A percentile compares a stretch with the other conserved stretches of the same genome.
These are phyloP conservation scores for Eucalyptus coolabah DNA, from an alignment of 345 rosid species.

Conservation along the genomic window DNA sequence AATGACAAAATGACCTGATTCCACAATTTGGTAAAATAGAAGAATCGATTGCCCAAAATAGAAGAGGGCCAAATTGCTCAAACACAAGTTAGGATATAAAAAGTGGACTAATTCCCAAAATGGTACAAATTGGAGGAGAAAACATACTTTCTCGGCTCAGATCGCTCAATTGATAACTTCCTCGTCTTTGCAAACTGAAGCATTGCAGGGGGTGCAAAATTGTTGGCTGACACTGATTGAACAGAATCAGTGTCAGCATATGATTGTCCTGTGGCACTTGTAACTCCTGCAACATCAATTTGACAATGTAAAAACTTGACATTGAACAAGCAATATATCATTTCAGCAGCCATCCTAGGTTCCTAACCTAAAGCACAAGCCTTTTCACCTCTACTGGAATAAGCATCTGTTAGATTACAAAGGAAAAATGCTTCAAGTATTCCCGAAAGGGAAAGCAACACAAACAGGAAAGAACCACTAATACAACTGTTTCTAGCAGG, in stretches of 20 bases:
- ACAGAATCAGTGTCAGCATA: slow-evolving; percentile 55
- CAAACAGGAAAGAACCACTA: neutral
- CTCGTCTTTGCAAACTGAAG: slow-evolving; percentile 92
- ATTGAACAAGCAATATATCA: neutral
- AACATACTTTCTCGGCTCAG: slow-evolving; percentile 81
- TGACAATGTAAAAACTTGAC: slow-evolving; percentile 10
- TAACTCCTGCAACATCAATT: slow-evolving; percentile 33
- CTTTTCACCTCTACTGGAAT: slow-evolving; percentile 20
- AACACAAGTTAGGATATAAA: neutral
- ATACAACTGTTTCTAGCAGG: neutral
- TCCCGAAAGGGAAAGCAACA: neutral
- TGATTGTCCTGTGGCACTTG: slow-evolving; percentile 35
- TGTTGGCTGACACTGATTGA: slow-evolving; percentile 56
- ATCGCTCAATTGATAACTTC: slow-evolving; percentile 77
- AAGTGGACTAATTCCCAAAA: neutral
- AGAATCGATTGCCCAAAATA: neutral
- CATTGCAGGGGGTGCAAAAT: slow-evolving; percentile 49
- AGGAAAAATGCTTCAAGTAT: neutral
- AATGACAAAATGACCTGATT: neutral
- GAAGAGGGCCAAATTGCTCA: neutral
- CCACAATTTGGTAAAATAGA: neutral
- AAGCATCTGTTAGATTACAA: slow-evolving; percentile 10
- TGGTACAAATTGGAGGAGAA: neutral
- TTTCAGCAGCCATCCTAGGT: neutral
- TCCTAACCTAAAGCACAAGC: slow-evolving; percentile 26